Percentiles rank a stretch among this genome's conserved stretches.
Evolutionary conservation across 306 rosid species (phyloP).

Genomic region (Geum urbanum): DNA sequence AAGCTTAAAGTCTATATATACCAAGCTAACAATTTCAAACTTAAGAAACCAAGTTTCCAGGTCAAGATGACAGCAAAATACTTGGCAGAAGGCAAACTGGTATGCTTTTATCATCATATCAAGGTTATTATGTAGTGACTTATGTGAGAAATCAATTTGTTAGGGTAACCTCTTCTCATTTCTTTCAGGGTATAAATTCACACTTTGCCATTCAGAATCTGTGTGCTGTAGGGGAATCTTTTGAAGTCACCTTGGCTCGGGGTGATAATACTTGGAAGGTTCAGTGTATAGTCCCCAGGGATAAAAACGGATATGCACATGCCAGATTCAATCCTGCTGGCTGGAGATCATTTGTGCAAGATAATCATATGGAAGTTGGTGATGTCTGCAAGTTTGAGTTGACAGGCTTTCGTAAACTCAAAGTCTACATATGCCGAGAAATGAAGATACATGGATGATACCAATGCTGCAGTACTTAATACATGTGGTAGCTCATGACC

Average conservation of each 20-base stretch:
- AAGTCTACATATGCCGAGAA: background rate
- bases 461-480: too few species aligned
- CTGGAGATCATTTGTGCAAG: constrained; percentile 32
- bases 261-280: constrained; percentile 20
- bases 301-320: background rate
- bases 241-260: background rate
- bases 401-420: constrained; percentile 1
- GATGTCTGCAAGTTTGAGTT: constrained; percentile 23
- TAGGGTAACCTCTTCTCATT: background rate
- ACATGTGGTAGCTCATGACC: too few species aligned
- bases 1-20: background rate
- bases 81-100: background rate
- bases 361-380: constrained; percentile 13
- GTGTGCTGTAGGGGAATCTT: too few species aligned
- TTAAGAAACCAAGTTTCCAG: background rate
- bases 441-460: too few species aligned
- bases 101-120: background rate
- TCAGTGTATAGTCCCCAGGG: background rate
- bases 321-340: background rate
- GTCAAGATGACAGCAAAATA: background rate
- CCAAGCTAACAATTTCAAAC: background rate
- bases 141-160: background rate
- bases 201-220: too few species aligned
- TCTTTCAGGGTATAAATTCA: too few species aligned
- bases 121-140: background rate